Evolutionary conservation across 139 green algal species (phyloP), one percentile per base, ranked within the genome.

Genomic region (Chlorella ohadii): DNA sequence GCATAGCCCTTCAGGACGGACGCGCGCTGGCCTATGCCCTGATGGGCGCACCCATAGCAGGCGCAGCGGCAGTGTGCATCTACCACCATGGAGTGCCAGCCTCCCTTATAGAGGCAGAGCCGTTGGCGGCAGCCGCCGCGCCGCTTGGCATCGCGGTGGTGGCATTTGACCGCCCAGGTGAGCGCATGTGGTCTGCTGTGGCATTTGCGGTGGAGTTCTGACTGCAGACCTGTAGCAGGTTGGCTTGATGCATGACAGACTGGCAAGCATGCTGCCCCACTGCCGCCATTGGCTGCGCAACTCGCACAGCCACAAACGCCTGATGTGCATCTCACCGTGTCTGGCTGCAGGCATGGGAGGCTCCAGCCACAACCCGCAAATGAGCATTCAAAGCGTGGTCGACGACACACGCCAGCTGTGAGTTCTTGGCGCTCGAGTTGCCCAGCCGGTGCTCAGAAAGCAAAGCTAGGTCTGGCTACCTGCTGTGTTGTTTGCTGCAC

Each of bases 61-160:
- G 19, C 1, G 72, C 72, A 16, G 25, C 20, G n/a, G 47, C 64
- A 4, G 19, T 66, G 47, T 79, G 72, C n/a, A 41, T 79, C 5
- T 79, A 79, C 47, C 55, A 79, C 31, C 72, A 79, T 20, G 70
- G 72, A n/a, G 47, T 65, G 6, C 72, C 72, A 33, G 72, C 72
- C 17, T 61, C 23, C 31, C 51, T 79, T 17, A 31, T 79, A 0
- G 72, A 79, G 51, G 72, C 72, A 0, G 72, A 79, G 47, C 51
- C 77, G 36, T 19, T 83, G 28, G 77, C 61, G 19, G 63, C 38
- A 15, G 77, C 77, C 16, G 77, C 31, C 17, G 56, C 34, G 12
- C 22, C 61, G 5, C 59, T 73, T n/a, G 77, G 77, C n/a, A 55
- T 83, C 16, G n/a, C 59, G 1, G 9, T 83, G 3, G 61, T 83